Base-by-base conservation (phyloP, 2,329 filamentous ascomycete species). In the Orbilia ellipsospora region DNA sequence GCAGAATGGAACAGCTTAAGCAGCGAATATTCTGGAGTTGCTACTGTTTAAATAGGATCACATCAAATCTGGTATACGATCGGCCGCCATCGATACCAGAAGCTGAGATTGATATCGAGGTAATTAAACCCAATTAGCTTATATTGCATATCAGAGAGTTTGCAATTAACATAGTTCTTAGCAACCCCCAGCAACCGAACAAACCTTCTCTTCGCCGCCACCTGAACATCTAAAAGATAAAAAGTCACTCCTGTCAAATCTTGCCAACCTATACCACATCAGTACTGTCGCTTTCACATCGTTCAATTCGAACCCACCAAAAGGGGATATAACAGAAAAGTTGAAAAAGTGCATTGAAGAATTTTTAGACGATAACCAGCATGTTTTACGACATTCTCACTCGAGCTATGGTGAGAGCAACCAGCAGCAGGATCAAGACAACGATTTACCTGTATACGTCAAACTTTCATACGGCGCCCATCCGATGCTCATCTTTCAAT, bases 71-170 rank as follows among this genome's bases (percentile, higher is more conserved):
- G 13, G 31, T 75, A 2, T 75, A 69, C 31, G 64, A 75, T 23
- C 51, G 72, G 3, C 72, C 72, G 26, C 72, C 72, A 16, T 75
- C 72, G 36, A 75, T 75, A 65, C 72, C 72, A 2, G 72, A 75
- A 18, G 64, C 72, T 3, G 66, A 68, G 18, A 75, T 75, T 20
- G 64, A 69, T 16, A 18, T 36, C 10, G 64, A 75, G 64, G 72
- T 75, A 31, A 12, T 48, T 52, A 2, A 16, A 36, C 10, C 10
- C 31, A 36, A 10, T 10, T 36, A 4, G 5, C 10, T 36, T 36
- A 36, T 10, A 7, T 1, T 36, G 1, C 31, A 36, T 10, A 7
- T 7, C 1, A 36, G 8, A 7, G 5, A 6, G 2, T 10, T 36
- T 36, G 5, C 16, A 23, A 18, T 16, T 23, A 2, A 61, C n/a